Evolutionary conservation across 1,284 basidiomycete species (phyloP), one percentile per base, ranked within the genome.

Genomic region (Amanita bisporigera): DNA sequence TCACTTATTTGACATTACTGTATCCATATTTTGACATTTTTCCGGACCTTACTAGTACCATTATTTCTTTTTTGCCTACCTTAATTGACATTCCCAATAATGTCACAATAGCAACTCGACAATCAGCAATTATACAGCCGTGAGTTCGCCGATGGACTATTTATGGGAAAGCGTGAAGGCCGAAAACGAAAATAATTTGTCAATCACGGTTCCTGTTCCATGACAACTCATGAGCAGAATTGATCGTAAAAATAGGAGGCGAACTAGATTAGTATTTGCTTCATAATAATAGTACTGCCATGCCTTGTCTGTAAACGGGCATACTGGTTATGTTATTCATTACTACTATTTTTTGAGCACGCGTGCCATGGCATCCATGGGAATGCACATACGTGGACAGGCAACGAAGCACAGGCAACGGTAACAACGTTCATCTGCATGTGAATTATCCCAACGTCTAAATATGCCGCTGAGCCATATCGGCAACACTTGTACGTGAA

Each of bases 21-120:
- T 63, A 40, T 19, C 64, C 36, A 43, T 61, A 40, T 65, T 58
- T 47, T 59, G 40, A 66, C 61, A 11, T 65, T 64, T 55, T 71
- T 66, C 55, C 71, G 73, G 14, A 68, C 67, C 19, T 26, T 38
- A 14, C 14, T 49, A 12, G 24, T 24, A 49, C 15, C 21, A 40
- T 47, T 47, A n/a, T 26, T 26, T 26, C 38, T 47, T 43, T 15
- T 47, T 60, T 43, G 11, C 15, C 24, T 47, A 61, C 29, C 11
- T 31, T 45, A 43, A 14, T 60, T 57, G 55, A 31, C 55, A 29
- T 43, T 31, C 21, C 41, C 54, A 14, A 38, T 57, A 36, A 57
- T 38, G 33, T 38, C 33, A 57, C 36, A 38, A 57, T 57, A 38
- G 21, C 55, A 57, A 57, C 14, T 38, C 31, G 31, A 57, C 54